phyloP scores from a whole-genome alignment of 2,329 filamentous ascomycete genomes.

The Colletotrichum plurivorum region DNA sequence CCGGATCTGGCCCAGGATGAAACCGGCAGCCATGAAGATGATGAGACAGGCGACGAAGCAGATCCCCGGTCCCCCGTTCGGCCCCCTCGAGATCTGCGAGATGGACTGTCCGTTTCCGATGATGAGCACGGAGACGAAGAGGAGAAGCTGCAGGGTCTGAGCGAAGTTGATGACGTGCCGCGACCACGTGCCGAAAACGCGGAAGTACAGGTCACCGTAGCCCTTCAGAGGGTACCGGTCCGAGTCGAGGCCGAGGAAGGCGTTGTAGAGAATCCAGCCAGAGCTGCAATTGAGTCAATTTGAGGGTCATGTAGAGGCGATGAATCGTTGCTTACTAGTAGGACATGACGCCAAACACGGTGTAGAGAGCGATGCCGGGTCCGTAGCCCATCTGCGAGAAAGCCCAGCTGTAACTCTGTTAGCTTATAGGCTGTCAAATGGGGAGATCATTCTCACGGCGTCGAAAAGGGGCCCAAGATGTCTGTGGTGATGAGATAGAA shows the following conservation, averaged over 20 bases:
- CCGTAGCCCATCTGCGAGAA: constrained; percentile 55
- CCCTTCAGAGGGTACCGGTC: constrained; percentile 61
- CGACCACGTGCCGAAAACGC: constrained; percentile 59
- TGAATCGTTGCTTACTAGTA: constrained; percentile 11
- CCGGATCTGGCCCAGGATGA: constrained; percentile 68
- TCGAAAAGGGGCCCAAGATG: constrained; percentile 59
- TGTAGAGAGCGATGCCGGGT: constrained; percentile 61
- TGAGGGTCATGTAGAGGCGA: fast-evolving
- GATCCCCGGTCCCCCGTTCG: constrained; percentile 51
- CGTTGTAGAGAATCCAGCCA: constrained; percentile 61
- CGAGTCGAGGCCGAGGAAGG: constrained; percentile 62
- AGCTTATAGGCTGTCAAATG: not conserved
- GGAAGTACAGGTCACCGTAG: constrained; percentile 64
- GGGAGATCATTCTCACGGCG: constrained; percentile 46
- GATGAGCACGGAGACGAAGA: constrained; percentile 67
- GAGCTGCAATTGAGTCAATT: constrained; percentile 51
- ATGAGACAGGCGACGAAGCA: constrained; percentile 68
- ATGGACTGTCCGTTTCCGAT: constrained; percentile 68
- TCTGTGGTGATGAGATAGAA: constrained; percentile 67
- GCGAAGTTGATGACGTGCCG: constrained; percentile 63
- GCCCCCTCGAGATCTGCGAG: constrained; percentile 62
- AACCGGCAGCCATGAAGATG: constrained; percentile 64
- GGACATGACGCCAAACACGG: constrained; percentile 56
- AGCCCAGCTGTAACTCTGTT: constrained; percentile 28
- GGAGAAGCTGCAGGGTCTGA: constrained; percentile 62